phyloP scores from a whole-genome alignment of 192 early-diverging fungal genomes.

The Coemansia sp. region DNA sequence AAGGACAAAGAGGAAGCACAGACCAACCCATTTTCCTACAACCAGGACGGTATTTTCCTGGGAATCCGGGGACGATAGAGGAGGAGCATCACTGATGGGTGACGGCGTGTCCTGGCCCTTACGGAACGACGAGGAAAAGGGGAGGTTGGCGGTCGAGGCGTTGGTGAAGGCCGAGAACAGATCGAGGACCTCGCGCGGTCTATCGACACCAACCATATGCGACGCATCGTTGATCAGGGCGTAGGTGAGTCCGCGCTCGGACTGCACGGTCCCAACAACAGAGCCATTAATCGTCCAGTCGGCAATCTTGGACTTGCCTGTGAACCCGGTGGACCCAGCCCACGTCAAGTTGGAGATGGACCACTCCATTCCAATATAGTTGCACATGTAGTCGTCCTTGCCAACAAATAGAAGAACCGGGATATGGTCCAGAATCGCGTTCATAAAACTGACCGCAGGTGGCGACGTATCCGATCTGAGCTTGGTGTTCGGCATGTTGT shows the following conservation, averaged over 20 bases:
- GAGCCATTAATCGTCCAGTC: constrained; percentile 58
- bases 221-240: constrained; percentile 61
- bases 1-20: constrained; percentile 12
- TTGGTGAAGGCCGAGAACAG: constrained; percentile 61
- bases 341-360: constrained; percentile 65
- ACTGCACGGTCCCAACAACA: constrained; percentile 49
- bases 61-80: not conserved
- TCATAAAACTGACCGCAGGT: constrained; percentile 53
- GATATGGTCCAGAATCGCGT: constrained; percentile 50
- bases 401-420: constrained; percentile 65
- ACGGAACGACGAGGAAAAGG: constrained; percentile 45
- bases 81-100: not conserved
- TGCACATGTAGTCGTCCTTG: constrained; percentile 72
- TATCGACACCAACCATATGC: constrained; percentile 74
- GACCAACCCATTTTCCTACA: constrained; percentile 25
- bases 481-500: constrained; percentile 29
- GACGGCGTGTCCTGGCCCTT: not conserved
- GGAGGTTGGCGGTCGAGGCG: constrained; percentile 32
- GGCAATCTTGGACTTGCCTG: constrained; percentile 3
- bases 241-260: constrained; percentile 64
- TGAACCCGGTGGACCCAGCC: constrained; percentile 59
- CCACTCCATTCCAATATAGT: constrained; percentile 64
- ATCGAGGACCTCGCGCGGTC: constrained; percentile 61
- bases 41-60: not conserved
- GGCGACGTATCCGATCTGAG: constrained; percentile 50